Percentiles rank a stretch among this genome's conserved stretches.
Conservation (phyloP, 129 eudicot species). For the Lactuca saligna region DNA sequence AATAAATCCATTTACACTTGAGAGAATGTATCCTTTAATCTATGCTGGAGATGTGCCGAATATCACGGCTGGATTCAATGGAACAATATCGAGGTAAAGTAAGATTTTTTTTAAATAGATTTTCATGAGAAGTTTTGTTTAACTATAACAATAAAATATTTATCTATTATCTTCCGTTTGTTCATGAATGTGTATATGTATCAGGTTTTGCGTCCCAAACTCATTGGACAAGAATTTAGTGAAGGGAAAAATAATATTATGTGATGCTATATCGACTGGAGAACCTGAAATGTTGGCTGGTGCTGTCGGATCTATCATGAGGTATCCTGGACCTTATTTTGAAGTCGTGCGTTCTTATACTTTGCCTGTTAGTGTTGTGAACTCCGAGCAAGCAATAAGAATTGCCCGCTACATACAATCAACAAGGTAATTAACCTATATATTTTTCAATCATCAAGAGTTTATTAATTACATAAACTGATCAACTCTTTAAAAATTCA, state of each 20-base stretch:
- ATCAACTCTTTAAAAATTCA: not conserved
- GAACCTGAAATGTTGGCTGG: slow-evolving; percentile 23
- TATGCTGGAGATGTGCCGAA: slow-evolving; percentile 50
- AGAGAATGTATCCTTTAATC: slow-evolving; percentile 37
- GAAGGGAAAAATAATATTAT: slow-evolving; percentile 45
- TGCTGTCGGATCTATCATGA: slow-evolving; percentile 49
- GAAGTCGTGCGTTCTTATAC: not conserved
- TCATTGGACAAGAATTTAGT: slow-evolving; percentile 47
- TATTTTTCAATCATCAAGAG: not conserved
- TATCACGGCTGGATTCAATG: slow-evolving; percentile 28
- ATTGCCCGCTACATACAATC: slow-evolving; percentile 16
- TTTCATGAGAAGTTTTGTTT: not conserved
- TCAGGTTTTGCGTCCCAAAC: slow-evolving; percentile 36
- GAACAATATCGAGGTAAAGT: slow-evolving; percentile 34
- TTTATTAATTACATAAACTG: not conserved
- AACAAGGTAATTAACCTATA: slow-evolving; percentile 21
- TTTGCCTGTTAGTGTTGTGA: slow-evolving; percentile 16
- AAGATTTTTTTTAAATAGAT: not conserved
- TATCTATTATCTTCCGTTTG: no score
- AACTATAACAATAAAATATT: no score
- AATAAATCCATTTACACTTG: slow-evolving; percentile 40
- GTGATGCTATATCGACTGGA: slow-evolving; percentile 26
- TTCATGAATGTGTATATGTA: not conserved
- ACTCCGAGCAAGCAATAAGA: not conserved
- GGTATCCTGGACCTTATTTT: slow-evolving; percentile 1